Evolutionary conservation across 305 asterid genomes (phyloP).

Genomic region (Petunia hybrid): DNA sequence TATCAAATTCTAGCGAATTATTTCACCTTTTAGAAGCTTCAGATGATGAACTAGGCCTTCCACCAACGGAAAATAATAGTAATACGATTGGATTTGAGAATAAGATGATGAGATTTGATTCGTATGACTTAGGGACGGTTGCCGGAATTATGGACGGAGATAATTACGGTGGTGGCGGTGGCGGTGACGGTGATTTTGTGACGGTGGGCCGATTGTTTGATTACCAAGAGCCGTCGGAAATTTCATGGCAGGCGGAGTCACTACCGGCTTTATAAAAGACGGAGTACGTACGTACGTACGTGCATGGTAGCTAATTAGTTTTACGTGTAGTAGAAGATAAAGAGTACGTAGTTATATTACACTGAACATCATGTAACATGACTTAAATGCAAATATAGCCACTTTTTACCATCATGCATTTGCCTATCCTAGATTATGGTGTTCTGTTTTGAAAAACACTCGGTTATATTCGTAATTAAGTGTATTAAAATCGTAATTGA

Average conservation of each 20-base stretch:
- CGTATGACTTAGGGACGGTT: slow-evolving; percentile 38
- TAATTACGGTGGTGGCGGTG: neutral
- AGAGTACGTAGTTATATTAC: no score
- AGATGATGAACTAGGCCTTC: slow-evolving; percentile 58
- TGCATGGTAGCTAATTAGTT: no score
- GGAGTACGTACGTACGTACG: no score
- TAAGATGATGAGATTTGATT: slow-evolving; percentile 40
- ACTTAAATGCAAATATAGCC: no score
- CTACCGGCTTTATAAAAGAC: slow-evolving; percentile 35
- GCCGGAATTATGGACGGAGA: slow-evolving; percentile 28
- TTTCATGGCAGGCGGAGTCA: slow-evolving; percentile 42
- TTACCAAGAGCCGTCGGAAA: slow-evolving; percentile 39
- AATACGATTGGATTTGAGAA: slow-evolving; percentile 33
- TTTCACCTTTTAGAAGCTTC: slow-evolving; percentile 52
- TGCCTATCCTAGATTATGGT: no score
- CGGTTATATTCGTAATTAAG: no score
- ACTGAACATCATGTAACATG: no score
- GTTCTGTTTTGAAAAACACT: no score
- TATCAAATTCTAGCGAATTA: slow-evolving; percentile 36
- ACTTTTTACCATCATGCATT: no score
- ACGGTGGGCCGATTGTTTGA: slow-evolving; percentile 45
- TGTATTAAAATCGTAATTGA: no score
- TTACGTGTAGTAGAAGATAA: no score
- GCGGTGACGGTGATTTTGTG: slow-evolving; percentile 34
- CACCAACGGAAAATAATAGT: slow-evolving; percentile 18